phyloP scores from a whole-genome alignment of 2,329 filamentous ascomycete species.

The Penicillium verrucosum region DNA sequence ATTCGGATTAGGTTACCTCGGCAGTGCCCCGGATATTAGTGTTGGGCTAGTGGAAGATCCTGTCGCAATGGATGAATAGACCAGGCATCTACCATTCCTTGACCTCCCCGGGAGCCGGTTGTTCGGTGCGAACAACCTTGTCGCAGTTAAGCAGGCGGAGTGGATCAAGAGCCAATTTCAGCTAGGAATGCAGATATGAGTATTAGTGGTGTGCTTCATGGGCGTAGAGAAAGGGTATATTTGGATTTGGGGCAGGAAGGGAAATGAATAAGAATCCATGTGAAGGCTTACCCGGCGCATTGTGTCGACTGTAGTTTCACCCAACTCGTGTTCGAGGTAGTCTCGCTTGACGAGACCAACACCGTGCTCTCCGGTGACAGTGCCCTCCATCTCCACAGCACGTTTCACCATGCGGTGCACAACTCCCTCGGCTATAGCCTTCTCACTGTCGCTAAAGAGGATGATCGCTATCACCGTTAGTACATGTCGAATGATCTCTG shows the following conservation, averaged over 20 bases:
- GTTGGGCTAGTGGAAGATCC: neutral
- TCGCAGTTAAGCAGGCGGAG: conserved; percentile 63
- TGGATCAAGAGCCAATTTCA: conserved; percentile 65
- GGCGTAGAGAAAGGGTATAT: neutral
- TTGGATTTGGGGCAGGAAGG: neutral
- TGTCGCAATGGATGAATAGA: neutral
- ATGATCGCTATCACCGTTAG: conserved; percentile 51
- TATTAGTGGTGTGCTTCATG: conserved; percentile 16
- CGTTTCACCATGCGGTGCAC: conserved; percentile 68
- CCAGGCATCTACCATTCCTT: conserved; percentile 42
- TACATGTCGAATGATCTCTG: neutral
- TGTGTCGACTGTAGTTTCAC: conserved; percentile 57
- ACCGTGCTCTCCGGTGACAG: conserved; percentile 69
- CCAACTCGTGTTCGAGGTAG: conserved; percentile 61
- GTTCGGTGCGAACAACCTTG: conserved; percentile 59
- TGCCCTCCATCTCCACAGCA: conserved; percentile 68
- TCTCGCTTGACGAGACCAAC: conserved; percentile 69
- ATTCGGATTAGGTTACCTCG: conserved; percentile 7
- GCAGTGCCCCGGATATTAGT: neutral
- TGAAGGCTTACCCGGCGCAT: conserved; percentile 58
- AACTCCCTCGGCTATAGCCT: conserved; percentile 54
- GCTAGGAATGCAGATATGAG: conserved; percentile 33
- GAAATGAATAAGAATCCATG: neutral
- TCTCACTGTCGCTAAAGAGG: conserved; percentile 58
- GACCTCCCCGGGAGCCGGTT: conserved; percentile 49